phyloP scores from a whole-genome alignment of 345 rosid species.

The Boechera divaricarpa region DNA sequence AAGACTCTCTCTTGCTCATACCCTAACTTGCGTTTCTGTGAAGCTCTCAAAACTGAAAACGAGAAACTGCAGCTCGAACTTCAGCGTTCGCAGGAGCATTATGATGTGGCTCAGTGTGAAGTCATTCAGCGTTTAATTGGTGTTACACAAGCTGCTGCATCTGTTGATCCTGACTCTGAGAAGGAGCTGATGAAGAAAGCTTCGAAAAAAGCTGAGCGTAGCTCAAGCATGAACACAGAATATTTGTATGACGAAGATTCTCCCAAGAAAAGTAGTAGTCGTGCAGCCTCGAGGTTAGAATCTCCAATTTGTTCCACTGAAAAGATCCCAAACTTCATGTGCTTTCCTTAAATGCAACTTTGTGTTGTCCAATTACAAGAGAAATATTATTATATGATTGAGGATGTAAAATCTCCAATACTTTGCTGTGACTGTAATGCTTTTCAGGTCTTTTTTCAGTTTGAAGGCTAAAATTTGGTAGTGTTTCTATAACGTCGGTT shows the following conservation, averaged over 20 bases:
- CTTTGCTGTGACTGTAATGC: constrained; percentile 8
- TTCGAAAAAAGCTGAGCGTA: constrained; percentile 60
- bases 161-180: constrained; percentile 44
- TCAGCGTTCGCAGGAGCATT: constrained; percentile 78
- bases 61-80: constrained; percentile 85
- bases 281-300: constrained; percentile 68
- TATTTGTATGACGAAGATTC: constrained; percentile 54
- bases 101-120: constrained; percentile 85
- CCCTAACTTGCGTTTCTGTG: constrained; percentile 82
- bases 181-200: constrained; percentile 56
- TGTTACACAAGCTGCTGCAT: constrained; percentile 72
- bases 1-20: constrained; percentile 88
- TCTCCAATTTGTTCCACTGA: constrained; percentile 3
- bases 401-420: background rate
- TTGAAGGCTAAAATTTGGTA: constrained; percentile 11
- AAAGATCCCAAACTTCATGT: constrained; percentile 4
- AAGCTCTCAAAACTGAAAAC: constrained; percentile 76
- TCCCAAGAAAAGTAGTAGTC: constrained; percentile 56
- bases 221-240: constrained; percentile 49
- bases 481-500: constrained; percentile 13
- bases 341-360: constrained; percentile 10
- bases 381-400: background rate
- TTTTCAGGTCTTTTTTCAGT: constrained; percentile 1
- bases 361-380: background rate
- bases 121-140: constrained; percentile 89